Evolutionary conservation across 495 filamentous ascomycete genomes (phyloP), one percentile per base, ranked within the genome.

Genomic region (Daldinia vernicosa): DNA sequence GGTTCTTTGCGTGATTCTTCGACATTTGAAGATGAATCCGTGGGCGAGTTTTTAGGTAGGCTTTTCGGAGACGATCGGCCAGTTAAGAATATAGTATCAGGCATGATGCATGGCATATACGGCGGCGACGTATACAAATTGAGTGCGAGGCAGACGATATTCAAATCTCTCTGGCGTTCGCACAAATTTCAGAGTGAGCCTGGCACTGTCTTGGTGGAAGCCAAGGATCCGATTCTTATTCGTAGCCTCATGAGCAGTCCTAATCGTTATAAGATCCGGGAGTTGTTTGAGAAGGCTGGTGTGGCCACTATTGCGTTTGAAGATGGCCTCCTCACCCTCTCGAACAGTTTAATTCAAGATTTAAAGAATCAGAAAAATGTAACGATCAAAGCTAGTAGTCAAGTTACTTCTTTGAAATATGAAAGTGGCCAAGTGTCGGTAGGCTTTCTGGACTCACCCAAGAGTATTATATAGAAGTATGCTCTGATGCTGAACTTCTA

Each of bases 81-180:
- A 6, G 90, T 90, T 30, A 82, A 97, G 40, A 97, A 97, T 69
- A 26, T 98, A 1, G 76, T 90, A 2, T 97, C 93, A 3, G 91
- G 89, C 28, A 78, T 93, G n/a, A 77, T 91, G 26, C 95, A 98
- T 80, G 96, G 96, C 11, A 92, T 98, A 17, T 96, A 94, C 73
- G 96, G 93, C n/a, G 96, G 96, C 50, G 91, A 98, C 81, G 88
- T 97, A 40, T 87, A 91, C 74, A 84, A 90, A 75, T 82, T 97
- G 59, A 97, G 93, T 75, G 87, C 85, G 43, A 87, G 86, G 68
- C 87, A 87, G 50, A 77, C 77, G 8, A 69, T 78, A 7, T 70
- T 81, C 27, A 64, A 66, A 0, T 1, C 5, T 2, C 6, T 59
- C 9, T 77, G 72, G 63, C 63, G 63, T 14, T 1, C 2, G 0